Evolutionary conservation across 116 monocot species (phyloP).

Genomic region (Posidonia oceanica): DNA sequence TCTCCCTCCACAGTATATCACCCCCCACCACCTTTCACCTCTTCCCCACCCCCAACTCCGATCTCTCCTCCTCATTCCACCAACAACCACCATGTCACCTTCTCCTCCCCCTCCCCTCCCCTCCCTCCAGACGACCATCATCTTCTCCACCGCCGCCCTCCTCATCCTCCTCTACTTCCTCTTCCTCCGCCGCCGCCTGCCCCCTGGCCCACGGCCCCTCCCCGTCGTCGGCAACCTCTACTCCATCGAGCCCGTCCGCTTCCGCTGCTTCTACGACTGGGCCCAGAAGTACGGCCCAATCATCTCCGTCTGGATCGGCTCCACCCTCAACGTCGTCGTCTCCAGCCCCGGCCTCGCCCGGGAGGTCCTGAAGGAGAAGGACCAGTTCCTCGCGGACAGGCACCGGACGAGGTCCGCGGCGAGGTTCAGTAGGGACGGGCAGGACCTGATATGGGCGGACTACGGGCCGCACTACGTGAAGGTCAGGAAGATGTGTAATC

Average conservation of each 20-base stretch:
- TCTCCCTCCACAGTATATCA: no score
- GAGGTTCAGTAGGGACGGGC: conserved; percentile 64
- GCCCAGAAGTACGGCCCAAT: conserved; percentile 63
- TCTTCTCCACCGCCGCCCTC: neutral
- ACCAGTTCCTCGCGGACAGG: conserved; percentile 67
- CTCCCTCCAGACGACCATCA: neutral
- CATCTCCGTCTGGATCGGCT: conserved; percentile 84
- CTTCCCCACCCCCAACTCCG: no score
- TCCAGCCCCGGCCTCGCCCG: conserved; percentile 54
- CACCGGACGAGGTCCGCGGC: conserved; percentile 54
- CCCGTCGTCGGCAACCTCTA: conserved; percentile 80
- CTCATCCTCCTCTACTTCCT: conserved; percentile 12
- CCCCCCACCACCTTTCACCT: no score
- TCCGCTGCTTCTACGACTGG: conserved; percentile 82
- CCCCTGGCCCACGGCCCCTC: conserved; percentile 58
- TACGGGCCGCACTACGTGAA: conserved; percentile 91
- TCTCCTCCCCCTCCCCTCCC: neutral
- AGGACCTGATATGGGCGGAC: conserved; percentile 87
- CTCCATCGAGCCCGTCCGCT: conserved; percentile 66
- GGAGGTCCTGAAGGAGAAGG: conserved; percentile 80
- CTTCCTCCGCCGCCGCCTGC: conserved; percentile 18
- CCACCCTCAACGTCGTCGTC: conserved; percentile 70
- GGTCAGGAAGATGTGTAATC: conserved; percentile 73
- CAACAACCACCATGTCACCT: no score
- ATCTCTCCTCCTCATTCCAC: no score